Evolutionary conservation across 2,329 filamentous ascomycete species (phyloP), one percentile per base, ranked within the genome.

Genomic region (Hypoxylon sp.): DNA sequence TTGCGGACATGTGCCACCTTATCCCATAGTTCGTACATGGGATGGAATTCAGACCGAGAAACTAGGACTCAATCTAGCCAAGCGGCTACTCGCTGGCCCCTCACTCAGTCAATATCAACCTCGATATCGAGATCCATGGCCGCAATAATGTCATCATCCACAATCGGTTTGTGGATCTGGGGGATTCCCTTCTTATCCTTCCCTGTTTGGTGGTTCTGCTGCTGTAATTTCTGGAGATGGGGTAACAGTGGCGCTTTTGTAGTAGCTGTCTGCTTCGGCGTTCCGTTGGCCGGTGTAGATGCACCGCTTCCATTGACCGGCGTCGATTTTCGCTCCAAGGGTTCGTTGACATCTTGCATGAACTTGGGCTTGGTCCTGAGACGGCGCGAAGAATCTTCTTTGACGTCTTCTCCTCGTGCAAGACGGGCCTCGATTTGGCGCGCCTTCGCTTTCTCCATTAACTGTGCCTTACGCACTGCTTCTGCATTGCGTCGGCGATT

Each of bases 101-200:
- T 27, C 50, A 12, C 14, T 30, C 72, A 80, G 73, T 82, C 93
- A 72, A 97, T 93, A 71, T 97, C 94, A 73, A 97, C 90, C 72
- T 98, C 95, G 76, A 98, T 93, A 27, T 93, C 95, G 73, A 98
- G 81, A 77, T 98, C 96, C 82, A 98, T 83, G 25, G 89, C 87
- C 1, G 91, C 94, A 78, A 98, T 95, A 60, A 97, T 91, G 75
- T 98, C 96, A 75, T 98, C 96, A 67, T 97, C 94, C 83, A 91
- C 91, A 61, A 94, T 87, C 29, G 91, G 90, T 80, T 92, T 90
- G 74, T 95, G 92, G 51, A 93, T 91, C 11, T 89, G 89, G 2
- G 88, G 85, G 65, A 90, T 79, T 11, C 86, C 86, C 73, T 86
- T 88, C 79, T 86, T 88, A 71, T 88, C 87, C 78, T 85, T 88